These are phyloP conservation scores for Fraxinus cuspidata DNA, from an alignment of 257 asterid species.

Conservation along the genomic window DNA sequence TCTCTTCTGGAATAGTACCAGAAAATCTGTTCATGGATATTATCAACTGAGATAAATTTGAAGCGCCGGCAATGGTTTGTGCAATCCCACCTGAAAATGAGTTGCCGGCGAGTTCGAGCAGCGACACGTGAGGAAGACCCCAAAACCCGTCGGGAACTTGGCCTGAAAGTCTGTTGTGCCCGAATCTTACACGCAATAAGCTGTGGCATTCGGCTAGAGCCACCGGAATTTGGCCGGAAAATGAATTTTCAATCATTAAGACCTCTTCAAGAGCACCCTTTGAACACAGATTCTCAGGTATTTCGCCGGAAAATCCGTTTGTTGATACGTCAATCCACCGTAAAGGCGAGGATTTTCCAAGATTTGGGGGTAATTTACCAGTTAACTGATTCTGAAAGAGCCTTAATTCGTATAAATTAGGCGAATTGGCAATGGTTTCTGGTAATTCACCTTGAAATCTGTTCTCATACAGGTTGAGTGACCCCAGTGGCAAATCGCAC, in stretches of 20 bases:
- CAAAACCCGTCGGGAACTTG: conserved; percentile 75
- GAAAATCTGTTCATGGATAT: conserved; percentile 73
- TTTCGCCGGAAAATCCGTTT: conserved; percentile 64
- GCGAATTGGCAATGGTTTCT: conserved; percentile 63
- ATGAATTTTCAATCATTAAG: conserved; percentile 61
- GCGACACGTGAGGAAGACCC: conserved; percentile 87
- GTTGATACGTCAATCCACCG: conserved; percentile 85
- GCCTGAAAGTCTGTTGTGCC: conserved; percentile 72
- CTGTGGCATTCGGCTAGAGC: conserved; percentile 69
- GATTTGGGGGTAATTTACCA: conserved; percentile 28
- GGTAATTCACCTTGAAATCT: conserved; percentile 69
- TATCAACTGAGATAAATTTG: conserved; percentile 72
- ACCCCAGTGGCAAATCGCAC: conserved; percentile 83
- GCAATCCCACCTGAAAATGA: conserved; percentile 76
- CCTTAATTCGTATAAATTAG: conserved; percentile 78
- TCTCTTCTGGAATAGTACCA: conserved; percentile 77
- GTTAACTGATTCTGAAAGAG: conserved; percentile 55
- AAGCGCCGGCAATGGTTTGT: conserved; percentile 68
- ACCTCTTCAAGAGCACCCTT: conserved; percentile 66
- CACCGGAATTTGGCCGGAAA: conserved; percentile 75
- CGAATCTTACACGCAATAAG: conserved; percentile 73
- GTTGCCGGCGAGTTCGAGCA: conserved; percentile 75
- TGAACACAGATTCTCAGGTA: conserved; percentile 64
- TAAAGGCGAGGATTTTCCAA: conserved; percentile 74
- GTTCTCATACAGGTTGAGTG: conserved; percentile 86